These are phyloP conservation scores for Vicia faba DNA, from an alignment of 306 rosid species.

Conservation along the genomic window DNA sequence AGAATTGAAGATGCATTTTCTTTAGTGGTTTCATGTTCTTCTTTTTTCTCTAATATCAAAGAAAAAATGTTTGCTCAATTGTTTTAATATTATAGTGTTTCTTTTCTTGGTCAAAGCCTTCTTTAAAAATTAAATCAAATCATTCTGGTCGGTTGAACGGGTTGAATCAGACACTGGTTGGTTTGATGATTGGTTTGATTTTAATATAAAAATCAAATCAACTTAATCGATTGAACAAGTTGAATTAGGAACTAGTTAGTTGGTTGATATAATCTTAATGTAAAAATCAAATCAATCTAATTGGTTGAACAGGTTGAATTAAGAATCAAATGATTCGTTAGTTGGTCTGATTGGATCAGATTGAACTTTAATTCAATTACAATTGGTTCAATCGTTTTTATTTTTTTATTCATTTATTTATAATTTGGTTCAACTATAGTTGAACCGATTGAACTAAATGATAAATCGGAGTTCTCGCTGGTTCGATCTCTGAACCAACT, in stretches of 20 bases:
- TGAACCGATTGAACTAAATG: neutral
- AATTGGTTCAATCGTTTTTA: neutral
- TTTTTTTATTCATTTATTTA: neutral
- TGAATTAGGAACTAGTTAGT: too few relatives aligned
- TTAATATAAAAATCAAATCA: too few relatives aligned
- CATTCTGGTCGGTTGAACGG: neutral
- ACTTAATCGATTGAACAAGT: too few relatives aligned
- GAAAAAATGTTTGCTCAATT: conserved; percentile 8
- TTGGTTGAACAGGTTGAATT: too few relatives aligned
- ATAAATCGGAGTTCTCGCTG: neutral
- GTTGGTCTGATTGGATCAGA: neutral
- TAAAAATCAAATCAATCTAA: too few relatives aligned
- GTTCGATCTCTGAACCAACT: neutral
- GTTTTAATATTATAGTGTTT: conserved; percentile 29
- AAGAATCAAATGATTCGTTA: too few relatives aligned
- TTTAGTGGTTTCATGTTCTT: conserved; percentile 47
- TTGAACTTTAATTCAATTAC: neutral
- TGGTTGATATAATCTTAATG: too few relatives aligned
- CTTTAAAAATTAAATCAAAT: neutral
- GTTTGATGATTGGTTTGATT: neutral
- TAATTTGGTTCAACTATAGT: neutral
- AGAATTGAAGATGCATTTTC: conserved; percentile 39
- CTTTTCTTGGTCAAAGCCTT: neutral
- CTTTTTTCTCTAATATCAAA: neutral
- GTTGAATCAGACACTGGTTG: neutral